Conservation (phyloP, 768 basidiomycete genomes). For the Termitomyces sp. region DNA sequence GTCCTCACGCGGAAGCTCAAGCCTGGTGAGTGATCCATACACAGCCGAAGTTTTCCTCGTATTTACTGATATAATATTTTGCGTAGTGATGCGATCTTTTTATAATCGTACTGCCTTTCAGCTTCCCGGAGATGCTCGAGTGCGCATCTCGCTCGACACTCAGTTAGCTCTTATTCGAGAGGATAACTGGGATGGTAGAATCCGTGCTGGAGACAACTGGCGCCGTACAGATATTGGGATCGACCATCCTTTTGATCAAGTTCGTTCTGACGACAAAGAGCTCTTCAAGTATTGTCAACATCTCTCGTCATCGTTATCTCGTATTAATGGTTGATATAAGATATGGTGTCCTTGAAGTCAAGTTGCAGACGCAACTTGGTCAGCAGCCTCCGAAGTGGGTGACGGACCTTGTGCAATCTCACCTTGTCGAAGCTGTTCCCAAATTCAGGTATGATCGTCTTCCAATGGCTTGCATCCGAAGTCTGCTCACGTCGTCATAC, state of each 20-base stretch:
- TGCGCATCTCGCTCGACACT: constrained; percentile 97
- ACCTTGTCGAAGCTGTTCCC: constrained; percentile 95
- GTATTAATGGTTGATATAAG: constrained; percentile 21
- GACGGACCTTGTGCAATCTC: constrained; percentile 89
- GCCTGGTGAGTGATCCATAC: constrained; percentile 55
- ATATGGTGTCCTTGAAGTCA: constrained; percentile 95
- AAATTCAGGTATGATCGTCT: constrained; percentile 71
- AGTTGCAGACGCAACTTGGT: constrained; percentile 92
- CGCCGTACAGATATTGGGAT: constrained; percentile 90
- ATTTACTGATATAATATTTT: neutral
- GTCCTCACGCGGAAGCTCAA: constrained; percentile 73
- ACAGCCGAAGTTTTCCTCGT: neutral
- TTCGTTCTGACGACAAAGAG: constrained; percentile 77
- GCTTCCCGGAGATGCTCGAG: constrained; percentile 96
- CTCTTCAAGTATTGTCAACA: constrained; percentile 66
- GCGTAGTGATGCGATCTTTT: constrained; percentile 88
- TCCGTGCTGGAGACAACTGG: constrained; percentile 87
- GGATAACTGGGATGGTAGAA: constrained; percentile 88
- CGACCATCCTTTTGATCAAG: constrained; percentile 82
- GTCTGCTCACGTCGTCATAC: neutral
- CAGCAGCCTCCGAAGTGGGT: constrained; percentile 98
- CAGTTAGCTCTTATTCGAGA: constrained; percentile 93
- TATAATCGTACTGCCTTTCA: constrained; percentile 99
- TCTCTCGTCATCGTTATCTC: constrained; percentile 2
- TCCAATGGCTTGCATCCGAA: neutral